These are phyloP conservation scores for Eryngium alpinum DNA, from an alignment of 140 eudicot species.

Conservation along the genomic window DNA sequence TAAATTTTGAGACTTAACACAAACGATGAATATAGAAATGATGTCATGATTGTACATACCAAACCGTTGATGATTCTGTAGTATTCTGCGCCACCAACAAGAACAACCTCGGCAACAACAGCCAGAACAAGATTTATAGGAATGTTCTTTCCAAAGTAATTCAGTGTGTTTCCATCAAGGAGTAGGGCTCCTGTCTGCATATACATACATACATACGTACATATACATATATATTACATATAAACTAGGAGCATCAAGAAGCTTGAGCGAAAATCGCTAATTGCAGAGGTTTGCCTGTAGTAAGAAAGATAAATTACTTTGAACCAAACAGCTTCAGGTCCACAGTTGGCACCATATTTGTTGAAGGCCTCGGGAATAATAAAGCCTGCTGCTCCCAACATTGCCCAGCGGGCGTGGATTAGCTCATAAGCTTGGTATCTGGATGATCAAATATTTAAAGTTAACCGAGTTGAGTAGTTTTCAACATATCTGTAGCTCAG, in stretches of 20 bases:
- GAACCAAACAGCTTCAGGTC: constrained; percentile 99
- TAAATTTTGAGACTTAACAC: background rate
- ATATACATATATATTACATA: too few species aligned
- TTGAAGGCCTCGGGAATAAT: constrained; percentile 95
- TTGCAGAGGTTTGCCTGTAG: background rate
- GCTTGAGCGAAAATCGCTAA: background rate
- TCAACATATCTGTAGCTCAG: too few species aligned
- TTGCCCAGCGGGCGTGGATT: constrained; percentile 95
- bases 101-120: too few species aligned
- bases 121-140: constrained; percentile 83
- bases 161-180: constrained; percentile 95
- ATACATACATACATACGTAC: too few species aligned
- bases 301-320: constrained; percentile 35
- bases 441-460: constrained; percentile 13
- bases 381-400: constrained; percentile 99
- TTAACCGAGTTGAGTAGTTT: too few species aligned
- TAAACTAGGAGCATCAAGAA: too few species aligned
- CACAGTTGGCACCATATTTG: constrained; percentile 91
- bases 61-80: constrained; percentile 90
- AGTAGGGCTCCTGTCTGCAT: constrained; percentile 90
- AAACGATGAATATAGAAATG: background rate
- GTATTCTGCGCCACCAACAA: constrained; percentile 96
- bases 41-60: constrained; percentile 46
- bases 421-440: constrained; percentile 88
- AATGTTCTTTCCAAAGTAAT: constrained; percentile 87